Evolutionary conservation across 1,284 basidiomycete genomes (phyloP).

Genomic region (Mrakiaceae sp.): DNA sequence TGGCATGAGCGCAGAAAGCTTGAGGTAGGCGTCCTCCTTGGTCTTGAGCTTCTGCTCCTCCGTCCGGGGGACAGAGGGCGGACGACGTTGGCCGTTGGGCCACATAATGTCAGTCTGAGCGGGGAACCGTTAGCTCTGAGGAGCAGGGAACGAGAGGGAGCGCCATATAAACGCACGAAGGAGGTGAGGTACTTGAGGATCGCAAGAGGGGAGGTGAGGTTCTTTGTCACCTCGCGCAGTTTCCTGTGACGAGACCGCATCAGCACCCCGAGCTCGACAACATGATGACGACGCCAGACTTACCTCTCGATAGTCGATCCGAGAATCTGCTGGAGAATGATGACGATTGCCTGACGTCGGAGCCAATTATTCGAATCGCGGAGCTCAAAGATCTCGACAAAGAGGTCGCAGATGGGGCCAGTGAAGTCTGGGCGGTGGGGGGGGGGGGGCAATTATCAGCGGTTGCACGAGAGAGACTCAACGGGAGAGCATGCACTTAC

Average conservation of each 20-base stretch:
- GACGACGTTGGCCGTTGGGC: slow-evolving; percentile 59
- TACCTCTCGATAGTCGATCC: slow-evolving; percentile 91
- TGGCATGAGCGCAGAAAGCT: slow-evolving; percentile 78
- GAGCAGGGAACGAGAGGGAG: too few species aligned
- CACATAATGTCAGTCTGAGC: slow-evolving; percentile 53
- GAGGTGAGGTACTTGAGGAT: slow-evolving; percentile 53
- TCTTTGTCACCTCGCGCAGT: slow-evolving; percentile 36
- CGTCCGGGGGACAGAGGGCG: slow-evolving; percentile 53
- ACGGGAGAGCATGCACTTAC: slow-evolving; percentile 20
- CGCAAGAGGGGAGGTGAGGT: slow-evolving; percentile 52
- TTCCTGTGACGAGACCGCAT: slow-evolving; percentile 7
- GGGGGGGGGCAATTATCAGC: too few species aligned
- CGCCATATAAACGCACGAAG: slow-evolving; percentile 32
- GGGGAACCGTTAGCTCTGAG: too few species aligned
- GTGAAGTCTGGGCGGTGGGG: slow-evolving; percentile 52
- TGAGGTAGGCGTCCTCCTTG: slow-evolving; percentile 71
- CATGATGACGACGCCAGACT: slow-evolving; percentile 20
- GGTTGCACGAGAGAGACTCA: too few species aligned
- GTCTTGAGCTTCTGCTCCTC: slow-evolving; percentile 66
- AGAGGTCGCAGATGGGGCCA: slow-evolving; percentile 83
- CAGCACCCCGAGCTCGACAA: not conserved
- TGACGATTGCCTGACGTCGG: slow-evolving; percentile 86
- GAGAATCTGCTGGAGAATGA: slow-evolving; percentile 87
- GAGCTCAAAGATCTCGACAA: slow-evolving; percentile 85
- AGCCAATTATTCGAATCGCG: slow-evolving; percentile 87